Percentiles rank a stretch among this genome's conserved stretches.
These are phyloP conservation scores for Rhypophila decipiens DNA, from an alignment of 495 filamentous ascomycete genomes.

Conservation along the genomic window DNA sequence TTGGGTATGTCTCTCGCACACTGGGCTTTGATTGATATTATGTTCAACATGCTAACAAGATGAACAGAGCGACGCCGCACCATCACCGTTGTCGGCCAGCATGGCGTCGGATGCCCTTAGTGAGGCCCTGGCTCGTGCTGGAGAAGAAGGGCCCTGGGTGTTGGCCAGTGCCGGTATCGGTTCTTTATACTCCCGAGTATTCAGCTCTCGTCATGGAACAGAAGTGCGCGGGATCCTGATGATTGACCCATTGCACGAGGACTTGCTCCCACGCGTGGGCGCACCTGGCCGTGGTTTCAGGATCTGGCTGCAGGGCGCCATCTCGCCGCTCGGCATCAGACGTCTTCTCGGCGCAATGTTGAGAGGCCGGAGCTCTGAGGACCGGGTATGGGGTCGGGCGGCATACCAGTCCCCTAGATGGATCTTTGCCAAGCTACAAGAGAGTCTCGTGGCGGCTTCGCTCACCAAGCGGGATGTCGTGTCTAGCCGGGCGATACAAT, in stretches of 20 bases:
- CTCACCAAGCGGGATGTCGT: conserved; percentile 76
- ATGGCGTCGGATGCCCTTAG: conserved; percentile 82
- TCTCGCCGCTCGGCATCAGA: conserved; percentile 81
- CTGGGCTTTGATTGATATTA: background rate
- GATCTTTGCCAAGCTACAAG: conserved; percentile 86
- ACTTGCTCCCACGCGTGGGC: conserved; percentile 62
- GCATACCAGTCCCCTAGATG: conserved; percentile 73
- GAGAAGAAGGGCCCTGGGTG: conserved; percentile 78
- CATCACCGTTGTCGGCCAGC: conserved; percentile 84
- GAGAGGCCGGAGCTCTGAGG: conserved; percentile 69
- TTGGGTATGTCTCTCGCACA: conserved; percentile 48
- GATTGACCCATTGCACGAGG: conserved; percentile 83
- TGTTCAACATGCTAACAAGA: conserved; percentile 1
- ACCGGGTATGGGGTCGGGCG: conserved; percentile 71
- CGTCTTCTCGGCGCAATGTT: conserved; percentile 71
- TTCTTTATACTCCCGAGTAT: conserved; percentile 82
- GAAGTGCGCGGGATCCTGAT: conserved; percentile 73
- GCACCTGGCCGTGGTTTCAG: conserved; percentile 66
- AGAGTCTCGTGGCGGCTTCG: conserved; percentile 77
- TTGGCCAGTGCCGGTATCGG: conserved; percentile 64
- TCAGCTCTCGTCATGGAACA: conserved; percentile 67
- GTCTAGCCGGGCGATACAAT: conserved; percentile 70
- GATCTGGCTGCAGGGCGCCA: conserved; percentile 76
- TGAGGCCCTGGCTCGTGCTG: conserved; percentile 72
- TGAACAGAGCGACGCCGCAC: conserved; percentile 69